Evolutionary conservation across 257 asterid species (phyloP), one percentile per base, ranked within the genome.

Genomic region (Mentha longifolia): DNA sequence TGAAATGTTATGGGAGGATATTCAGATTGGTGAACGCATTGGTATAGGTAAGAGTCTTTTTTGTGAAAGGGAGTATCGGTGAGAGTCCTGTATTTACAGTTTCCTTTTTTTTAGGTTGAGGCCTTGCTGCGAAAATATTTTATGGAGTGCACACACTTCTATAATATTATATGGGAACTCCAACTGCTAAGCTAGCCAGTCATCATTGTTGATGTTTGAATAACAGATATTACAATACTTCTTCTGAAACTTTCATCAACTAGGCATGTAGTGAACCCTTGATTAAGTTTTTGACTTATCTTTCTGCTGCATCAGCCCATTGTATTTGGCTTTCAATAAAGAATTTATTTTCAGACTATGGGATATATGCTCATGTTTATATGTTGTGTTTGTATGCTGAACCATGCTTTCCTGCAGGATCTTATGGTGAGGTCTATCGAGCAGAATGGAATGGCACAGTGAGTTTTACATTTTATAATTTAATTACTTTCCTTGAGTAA

Each of bases 401-500:
- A 72, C 9, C 61, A 31, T 66, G 69, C 41, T 51, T 75, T 74
- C 75, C 80, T 84, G 83, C 85, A 95, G 99, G 99, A 28, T 95
- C 99, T 82, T 95, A 77, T 78, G 99, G 99, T 17, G 99, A 95
- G 88, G 99, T 95, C 79, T 87, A 89, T 76, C 89, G 92, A 59
- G 91, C 88, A 68, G 99, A 92, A 77, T 95, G 98, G 97, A 95
- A 92, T 79, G 96, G 96, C 83, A 95, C 97, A 33, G 99, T 95
- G 80, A 81, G 97, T 80, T 57, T 66, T 65, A 33, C 61, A 50
- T 58, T n/a, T n/a, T n/a, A n/a, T n/a, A n/a, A n/a, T n/a, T n/a
- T 28, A 9, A 25, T 72, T 71, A 31, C 55, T 65, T 63, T 76
- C 60, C 65, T 37, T 66, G 51, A 55, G 35, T 65, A 16, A 20